Evolutionary conservation across 2,329 filamentous ascomycete species (phyloP).

Genomic region (Colletotrichum sp.): DNA sequence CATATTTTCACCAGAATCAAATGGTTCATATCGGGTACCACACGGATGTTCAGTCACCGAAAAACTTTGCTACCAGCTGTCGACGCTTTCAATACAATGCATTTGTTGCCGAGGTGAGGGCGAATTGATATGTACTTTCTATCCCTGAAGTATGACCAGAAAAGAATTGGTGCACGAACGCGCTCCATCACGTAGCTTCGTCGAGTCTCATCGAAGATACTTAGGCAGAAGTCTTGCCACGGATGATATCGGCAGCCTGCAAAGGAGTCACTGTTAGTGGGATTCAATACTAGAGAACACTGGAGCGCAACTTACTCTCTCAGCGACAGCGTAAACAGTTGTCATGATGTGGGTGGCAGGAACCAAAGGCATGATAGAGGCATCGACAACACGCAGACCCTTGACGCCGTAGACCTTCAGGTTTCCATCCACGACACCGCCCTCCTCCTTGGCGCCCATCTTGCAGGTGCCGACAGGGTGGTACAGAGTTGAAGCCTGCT

Average conservation of each 20-base stretch:
- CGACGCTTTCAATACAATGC: background rate
- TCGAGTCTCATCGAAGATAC: background rate
- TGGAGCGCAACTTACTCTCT: conserved; percentile 23
- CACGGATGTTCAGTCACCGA: background rate
- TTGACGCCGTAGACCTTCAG: conserved; percentile 34
- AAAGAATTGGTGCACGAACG: background rate
- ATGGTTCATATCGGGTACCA: background rate
- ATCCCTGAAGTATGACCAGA: background rate
- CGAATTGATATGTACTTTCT: background rate
- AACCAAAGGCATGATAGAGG: conserved; percentile 33
- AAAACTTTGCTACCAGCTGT: background rate
- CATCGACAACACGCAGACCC: conserved; percentile 31
- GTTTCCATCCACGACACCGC: conserved; percentile 34
- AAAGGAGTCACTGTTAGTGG: background rate
- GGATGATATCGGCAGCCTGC: conserved; percentile 11
- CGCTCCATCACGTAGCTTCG: background rate
- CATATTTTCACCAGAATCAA: background rate
- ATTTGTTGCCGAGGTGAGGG: background rate
- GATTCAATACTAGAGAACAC: background rate
- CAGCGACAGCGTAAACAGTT: conserved; percentile 41
- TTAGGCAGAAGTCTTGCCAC: background rate
- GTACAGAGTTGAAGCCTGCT: conserved; percentile 2
- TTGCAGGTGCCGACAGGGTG: conserved; percentile 45
- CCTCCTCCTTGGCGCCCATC: conserved; percentile 34
- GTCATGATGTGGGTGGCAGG: conserved; percentile 34